These are phyloP conservation scores for Pseudocercospora eumusae DNA, from an alignment of 2,329 filamentous ascomycete genomes.

Conservation along the genomic window DNA sequence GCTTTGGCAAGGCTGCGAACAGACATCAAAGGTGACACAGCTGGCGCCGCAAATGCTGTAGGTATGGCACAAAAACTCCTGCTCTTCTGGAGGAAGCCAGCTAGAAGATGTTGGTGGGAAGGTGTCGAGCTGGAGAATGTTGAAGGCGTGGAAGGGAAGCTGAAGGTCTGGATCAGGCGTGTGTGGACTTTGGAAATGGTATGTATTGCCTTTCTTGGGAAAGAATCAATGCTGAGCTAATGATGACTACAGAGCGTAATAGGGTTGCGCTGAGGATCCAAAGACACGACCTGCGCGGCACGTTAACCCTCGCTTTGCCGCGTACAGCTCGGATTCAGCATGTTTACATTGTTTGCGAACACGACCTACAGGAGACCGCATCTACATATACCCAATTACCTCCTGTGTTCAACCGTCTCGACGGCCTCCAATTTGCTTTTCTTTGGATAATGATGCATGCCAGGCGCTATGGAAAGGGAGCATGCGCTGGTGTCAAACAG, in stretches of 20 bases:
- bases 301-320: neutral
- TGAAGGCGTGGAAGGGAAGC: conserved; percentile 82
- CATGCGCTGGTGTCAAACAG: conserved; percentile 8
- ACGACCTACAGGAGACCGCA: neutral
- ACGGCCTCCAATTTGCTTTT: conserved; percentile 5
- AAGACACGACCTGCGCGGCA: conserved; percentile 1
- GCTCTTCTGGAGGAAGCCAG: conserved; percentile 97
- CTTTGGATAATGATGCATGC: conserved; percentile 7
- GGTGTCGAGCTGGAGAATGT: conserved; percentile 88
- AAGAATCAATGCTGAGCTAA: neutral
- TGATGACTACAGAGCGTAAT: conserved; percentile 34
- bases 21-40: conserved; percentile 68
- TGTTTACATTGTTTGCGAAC: conserved; percentile 2
- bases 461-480: conserved; percentile 5
- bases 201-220: conserved; percentile 37
- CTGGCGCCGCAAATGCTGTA: conserved; percentile 73
- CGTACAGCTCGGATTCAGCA: neutral
- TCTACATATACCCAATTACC: conserved; percentile 3
- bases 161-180: conserved; percentile 97
- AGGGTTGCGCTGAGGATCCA: conserved; percentile 32
- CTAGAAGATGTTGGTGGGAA: conserved; percentile 97
- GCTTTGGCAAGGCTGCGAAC: conserved; percentile 89
- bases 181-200: conserved; percentile 99
- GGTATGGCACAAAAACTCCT: conserved; percentile 98
- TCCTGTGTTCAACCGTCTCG: neutral